Conservation (phyloP, 1,284 basidiomycete species). For the Laetiporus sulphureus region DNA sequence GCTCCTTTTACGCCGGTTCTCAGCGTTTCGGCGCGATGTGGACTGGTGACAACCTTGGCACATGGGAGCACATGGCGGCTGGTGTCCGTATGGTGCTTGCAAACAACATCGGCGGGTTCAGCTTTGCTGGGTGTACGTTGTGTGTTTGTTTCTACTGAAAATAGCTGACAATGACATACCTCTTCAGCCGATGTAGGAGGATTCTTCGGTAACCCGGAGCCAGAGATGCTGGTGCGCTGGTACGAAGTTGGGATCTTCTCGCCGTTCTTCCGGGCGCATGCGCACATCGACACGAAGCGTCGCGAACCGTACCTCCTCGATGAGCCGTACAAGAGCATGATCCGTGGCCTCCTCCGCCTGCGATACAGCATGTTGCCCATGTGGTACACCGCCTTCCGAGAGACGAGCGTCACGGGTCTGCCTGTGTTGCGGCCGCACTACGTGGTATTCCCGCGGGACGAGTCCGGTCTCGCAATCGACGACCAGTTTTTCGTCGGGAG, state of each 20-base stretch:
- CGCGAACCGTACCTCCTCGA: slow-evolving; percentile 93
- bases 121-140: slow-evolving; percentile 80
- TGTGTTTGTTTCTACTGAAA: neutral
- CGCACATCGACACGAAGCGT: slow-evolving; percentile 96
- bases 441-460: slow-evolving; percentile 86
- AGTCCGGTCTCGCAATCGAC: slow-evolving; percentile 80
- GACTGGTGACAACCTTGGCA: slow-evolving; percentile 98
- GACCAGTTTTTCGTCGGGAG: slow-evolving; percentile 93
- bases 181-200: slow-evolving; percentile 90
- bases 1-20: slow-evolving; percentile 92
- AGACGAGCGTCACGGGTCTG: slow-evolving; percentile 73
- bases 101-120: slow-evolving; percentile 90
- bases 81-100: slow-evolving; percentile 93
- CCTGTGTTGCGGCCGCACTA: slow-evolving; percentile 92
- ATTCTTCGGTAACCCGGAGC: slow-evolving; percentile 95
- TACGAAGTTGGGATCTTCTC: slow-evolving; percentile 94
- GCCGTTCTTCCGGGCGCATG: slow-evolving; percentile 98
- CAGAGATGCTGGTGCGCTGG: slow-evolving; percentile 96
- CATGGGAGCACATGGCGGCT: slow-evolving; percentile 95
- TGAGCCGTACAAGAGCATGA: slow-evolving; percentile 79
- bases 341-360: slow-evolving; percentile 77
- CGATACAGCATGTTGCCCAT: slow-evolving; percentile 87
- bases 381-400: slow-evolving; percentile 96
- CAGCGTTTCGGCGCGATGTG: slow-evolving; percentile 97
- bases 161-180: neutral